Evolutionary conservation across 805 yeast species (phyloP).

Genomic region (Osmozyma mogii): DNA sequence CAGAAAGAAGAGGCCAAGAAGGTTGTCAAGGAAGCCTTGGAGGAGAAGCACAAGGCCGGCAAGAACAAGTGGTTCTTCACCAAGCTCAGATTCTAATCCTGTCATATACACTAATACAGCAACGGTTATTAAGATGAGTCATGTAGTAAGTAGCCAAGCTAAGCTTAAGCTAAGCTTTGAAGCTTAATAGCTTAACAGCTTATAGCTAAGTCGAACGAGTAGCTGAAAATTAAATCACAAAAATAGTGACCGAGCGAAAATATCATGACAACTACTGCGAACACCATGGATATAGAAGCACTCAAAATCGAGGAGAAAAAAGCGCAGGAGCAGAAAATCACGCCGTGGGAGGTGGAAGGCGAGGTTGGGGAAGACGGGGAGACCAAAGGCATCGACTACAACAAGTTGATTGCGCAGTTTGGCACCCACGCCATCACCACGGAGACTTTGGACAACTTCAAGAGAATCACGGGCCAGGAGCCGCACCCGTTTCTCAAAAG

Average conservation of each 20-base stretch:
- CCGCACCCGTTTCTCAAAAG: constrained; percentile 89
- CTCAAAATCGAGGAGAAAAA: too few relatives aligned
- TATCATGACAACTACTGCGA: too few relatives aligned
- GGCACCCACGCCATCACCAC: constrained; percentile 70
- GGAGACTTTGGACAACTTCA: constrained; percentile 71
- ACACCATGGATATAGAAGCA: too few relatives aligned
- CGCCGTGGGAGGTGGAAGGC: constrained; percentile 99
- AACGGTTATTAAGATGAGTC: too few relatives aligned
- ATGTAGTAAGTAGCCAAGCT: too few relatives aligned
- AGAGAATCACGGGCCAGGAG: constrained; percentile 73
- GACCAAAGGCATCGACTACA: constrained; percentile 87
- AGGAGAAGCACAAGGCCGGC: constrained; percentile 99
- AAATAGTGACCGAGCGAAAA: too few relatives aligned
- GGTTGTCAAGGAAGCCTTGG: constrained; percentile 97
- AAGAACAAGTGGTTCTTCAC: constrained; percentile 99
- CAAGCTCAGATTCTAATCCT: constrained; percentile 79
- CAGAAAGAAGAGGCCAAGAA: constrained; percentile 99
- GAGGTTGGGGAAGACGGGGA: constrained; percentile 87
- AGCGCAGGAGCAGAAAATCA: constrained; percentile 42
- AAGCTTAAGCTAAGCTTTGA: too few relatives aligned
- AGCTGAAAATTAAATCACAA: too few relatives aligned
- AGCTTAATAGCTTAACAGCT: too few relatives aligned
- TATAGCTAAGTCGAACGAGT: too few relatives aligned
- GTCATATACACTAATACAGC: constrained; percentile 14
- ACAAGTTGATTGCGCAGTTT: constrained; percentile 75